Evolutionary conservation across 208 protist genomes (phyloP), one percentile per base, ranked within the genome.

Genomic region (Acanthamoeba lugdunensis): DNA sequence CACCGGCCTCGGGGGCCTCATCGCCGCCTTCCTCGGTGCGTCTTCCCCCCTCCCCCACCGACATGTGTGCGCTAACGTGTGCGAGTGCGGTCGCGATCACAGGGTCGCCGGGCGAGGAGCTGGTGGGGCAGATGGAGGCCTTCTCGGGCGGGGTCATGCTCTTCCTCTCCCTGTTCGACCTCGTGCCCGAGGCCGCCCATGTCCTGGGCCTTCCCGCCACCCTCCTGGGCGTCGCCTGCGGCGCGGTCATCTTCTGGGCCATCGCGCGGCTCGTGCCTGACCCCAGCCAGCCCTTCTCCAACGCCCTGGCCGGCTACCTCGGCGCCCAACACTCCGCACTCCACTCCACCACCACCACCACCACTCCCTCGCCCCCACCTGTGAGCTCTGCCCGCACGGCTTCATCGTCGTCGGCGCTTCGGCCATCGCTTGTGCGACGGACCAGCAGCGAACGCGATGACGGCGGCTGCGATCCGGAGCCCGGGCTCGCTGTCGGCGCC

Each of bases 121-220:
- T 79, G 21, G 71, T 79, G 71, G 71, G 71, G 14, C 71, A 79
- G 30, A 79, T 79, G 71, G 71, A 79, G 18, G 71, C 71, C 33
- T 79, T 79, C 71, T 79, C 71, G 71, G 71, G 71, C 30, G 71
- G 71, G 33, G 95, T 96, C 50, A 96, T 96, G 95, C 63, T 96
- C 9, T 95, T 94, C 88, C 90, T 96, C 8, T 95, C 94, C 16
- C 94, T 96, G 65, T 90, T 95, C 52, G 95, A 96, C 75, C n/a
- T 96, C 18, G 69, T 96, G 58, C 92, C 94, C 58, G 95, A 96
- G 48, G 77, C 94, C 23, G 79, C 94, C 33, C 82, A 28, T 18
- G 65, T 91, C 30, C 90, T 96, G 33, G 95, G 95, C 45, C 94
- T 95, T 18, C 28, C 13, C 33, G 6, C 71, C 13, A 28, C 71